A percentile compares a stretch with the other conserved stretches of the same genome.
phyloP scores from a whole-genome alignment of 129 eudicot species.

The Centella asiatica region DNA sequence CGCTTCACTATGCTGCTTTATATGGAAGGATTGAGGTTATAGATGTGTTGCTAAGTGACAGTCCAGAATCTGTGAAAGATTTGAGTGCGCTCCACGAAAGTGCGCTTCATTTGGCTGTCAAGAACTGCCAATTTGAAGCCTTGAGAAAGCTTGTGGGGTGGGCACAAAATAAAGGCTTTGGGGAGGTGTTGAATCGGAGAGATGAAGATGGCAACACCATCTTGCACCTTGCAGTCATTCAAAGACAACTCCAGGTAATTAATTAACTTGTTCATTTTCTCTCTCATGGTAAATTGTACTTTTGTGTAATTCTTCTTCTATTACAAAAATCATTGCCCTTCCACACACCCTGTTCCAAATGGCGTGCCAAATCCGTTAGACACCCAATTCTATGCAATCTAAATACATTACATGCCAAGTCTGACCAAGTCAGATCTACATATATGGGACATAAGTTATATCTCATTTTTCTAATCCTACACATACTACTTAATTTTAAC shows the following conservation, averaged over 20 bases:
- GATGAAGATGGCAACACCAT: constrained; percentile 16
- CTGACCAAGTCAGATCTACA: no score
- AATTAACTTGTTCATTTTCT: no score
- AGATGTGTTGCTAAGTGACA: neutral
- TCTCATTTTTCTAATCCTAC: no score
- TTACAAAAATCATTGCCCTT: no score
- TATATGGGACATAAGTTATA: no score
- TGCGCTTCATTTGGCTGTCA: constrained; percentile 10
- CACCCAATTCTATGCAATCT: no score
- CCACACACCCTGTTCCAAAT: no score
- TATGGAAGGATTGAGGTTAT: constrained; percentile 15
- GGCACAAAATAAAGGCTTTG: neutral
- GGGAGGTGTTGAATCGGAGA: neutral
- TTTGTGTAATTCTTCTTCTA: no score
- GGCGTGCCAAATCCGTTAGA: no score
- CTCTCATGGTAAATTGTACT: no score
- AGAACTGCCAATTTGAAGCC: constrained; percentile 8
- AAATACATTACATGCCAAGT: no score
- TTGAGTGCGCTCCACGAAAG: constrained; percentile 4
- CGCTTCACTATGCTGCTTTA: constrained; percentile 13
- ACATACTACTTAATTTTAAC: no score
- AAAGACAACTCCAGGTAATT: constrained; percentile 16
- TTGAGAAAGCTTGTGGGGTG: constrained; percentile 1
- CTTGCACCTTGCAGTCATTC: constrained; percentile 12
- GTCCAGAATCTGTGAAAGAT: constrained; percentile 4